These are phyloP conservation scores for Acanthamoeba royreba DNA, from an alignment of 208 protist species.

Conservation along the genomic window DNA sequence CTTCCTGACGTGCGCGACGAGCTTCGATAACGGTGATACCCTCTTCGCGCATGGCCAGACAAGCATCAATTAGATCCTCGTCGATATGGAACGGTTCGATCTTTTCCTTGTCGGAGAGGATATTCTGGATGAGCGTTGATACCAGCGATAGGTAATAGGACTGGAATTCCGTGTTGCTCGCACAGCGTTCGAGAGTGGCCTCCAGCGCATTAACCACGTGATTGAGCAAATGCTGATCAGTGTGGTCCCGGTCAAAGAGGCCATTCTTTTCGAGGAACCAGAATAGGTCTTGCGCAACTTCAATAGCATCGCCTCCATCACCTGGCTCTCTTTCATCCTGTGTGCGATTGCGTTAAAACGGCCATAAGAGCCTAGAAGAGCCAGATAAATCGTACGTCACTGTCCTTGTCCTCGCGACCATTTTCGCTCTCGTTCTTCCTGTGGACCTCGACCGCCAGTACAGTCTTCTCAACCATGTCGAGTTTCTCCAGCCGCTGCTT, in stretches of 20 bases:
- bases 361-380: no score
- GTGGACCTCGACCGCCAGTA: not conserved
- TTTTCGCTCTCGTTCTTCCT: not conserved
- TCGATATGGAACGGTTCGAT: not conserved
- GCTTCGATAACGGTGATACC: not conserved
- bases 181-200: not conserved
- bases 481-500: constrained; percentile 14
- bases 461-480: not conserved
- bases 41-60: not conserved
- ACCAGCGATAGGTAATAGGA: constrained; percentile 3
- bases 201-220: not conserved
- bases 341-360: no score
- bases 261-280: constrained; percentile 35
- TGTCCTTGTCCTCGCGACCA: not conserved
- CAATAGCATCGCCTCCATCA: not conserved
- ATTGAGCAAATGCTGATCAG: not conserved
- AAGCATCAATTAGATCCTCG: not conserved
- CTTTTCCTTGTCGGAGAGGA: constrained; percentile 8
- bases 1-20: not conserved
- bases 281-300: constrained; percentile 5
- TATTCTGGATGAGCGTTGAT: not conserved
- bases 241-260: not conserved
- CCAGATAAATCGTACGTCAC: not conserved
- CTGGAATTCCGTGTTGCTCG: not conserved
- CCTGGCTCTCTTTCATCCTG: not conserved